Evolutionary conservation across 495 filamentous ascomycete genomes (phyloP).

Genomic region (Xylaria grammica): DNA sequence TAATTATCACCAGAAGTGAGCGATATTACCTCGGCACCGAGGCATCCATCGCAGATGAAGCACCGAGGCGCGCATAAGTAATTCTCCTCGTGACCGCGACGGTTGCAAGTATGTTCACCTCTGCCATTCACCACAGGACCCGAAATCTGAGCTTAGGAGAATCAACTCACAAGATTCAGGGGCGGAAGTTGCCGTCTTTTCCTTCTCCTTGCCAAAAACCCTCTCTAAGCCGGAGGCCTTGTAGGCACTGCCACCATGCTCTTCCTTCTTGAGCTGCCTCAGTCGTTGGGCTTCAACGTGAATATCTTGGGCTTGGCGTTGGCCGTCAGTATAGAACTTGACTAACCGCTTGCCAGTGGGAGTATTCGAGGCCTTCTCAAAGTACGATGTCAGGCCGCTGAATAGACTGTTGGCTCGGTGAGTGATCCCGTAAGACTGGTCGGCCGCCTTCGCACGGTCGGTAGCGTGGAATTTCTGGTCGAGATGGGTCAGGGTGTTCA

Average conservation of each 20-base stretch:
- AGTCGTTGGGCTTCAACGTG: conserved; percentile 87
- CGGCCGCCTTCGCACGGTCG: conserved; percentile 75
- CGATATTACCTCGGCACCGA: too few relatives aligned
- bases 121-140: conserved; percentile 6
- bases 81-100: neutral
- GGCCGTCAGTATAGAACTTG: conserved; percentile 79
- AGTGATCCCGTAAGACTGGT: conserved; percentile 75
- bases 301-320: conserved; percentile 89
- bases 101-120: neutral
- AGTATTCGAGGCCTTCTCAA: conserved; percentile 86
- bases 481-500: conserved; percentile 71
- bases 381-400: conserved; percentile 77
- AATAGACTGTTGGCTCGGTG: conserved; percentile 67
- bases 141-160: conserved; percentile 10
- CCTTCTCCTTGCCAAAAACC: conserved; percentile 51
- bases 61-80: neutral
- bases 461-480: conserved; percentile 82
- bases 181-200: conserved; percentile 35
- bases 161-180: conserved; percentile 34
- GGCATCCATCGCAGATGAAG: neutral
- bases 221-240: conserved; percentile 53
- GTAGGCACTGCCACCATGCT: conserved; percentile 53
- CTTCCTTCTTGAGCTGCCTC: conserved; percentile 84
- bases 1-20: neutral
- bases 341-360: conserved; percentile 86